A percentile compares a stretch with the other conserved stretches of the same genome.
phyloP scores from a whole-genome alignment of 140 eudicot species.

The Erigeron philadelphicus region DNA sequence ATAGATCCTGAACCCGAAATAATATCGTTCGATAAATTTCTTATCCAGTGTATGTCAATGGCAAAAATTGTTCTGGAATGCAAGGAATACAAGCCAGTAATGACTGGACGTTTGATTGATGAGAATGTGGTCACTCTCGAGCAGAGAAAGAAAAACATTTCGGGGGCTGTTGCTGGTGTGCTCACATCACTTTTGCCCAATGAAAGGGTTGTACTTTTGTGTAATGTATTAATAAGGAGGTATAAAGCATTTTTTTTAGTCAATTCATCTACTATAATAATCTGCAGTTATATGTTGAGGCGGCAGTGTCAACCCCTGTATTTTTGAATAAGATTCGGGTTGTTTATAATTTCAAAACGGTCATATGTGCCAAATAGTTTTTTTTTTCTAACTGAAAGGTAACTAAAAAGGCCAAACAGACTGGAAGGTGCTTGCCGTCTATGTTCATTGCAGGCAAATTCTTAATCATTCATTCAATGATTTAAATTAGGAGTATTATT shows the following conservation, averaged over 20 bases:
- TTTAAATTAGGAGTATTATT: neutral
- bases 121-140: constrained; percentile 59
- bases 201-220: constrained; percentile 75
- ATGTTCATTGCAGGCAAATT: neutral
- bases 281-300: constrained; percentile 14
- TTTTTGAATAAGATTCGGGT: neutral
- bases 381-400: neutral
- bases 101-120: constrained; percentile 79
- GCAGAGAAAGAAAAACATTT: constrained; percentile 71
- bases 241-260: constrained; percentile 8
- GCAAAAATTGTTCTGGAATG: constrained; percentile 83
- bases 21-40: constrained; percentile 71
- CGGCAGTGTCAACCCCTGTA: constrained; percentile 4
- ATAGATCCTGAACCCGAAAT: constrained; percentile 77
- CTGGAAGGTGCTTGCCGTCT: neutral
- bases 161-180: constrained; percentile 63
- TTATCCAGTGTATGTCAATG: constrained; percentile 83
- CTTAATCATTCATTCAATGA: neutral
- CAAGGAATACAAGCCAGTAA: constrained; percentile 75
- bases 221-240: constrained; percentile 87
- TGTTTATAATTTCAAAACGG: neutral
- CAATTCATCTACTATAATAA: constrained; percentile 7
- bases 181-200: constrained; percentile 68
- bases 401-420: constrained; percentile 4
- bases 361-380: neutral